Base-by-base conservation (phyloP, 2,329 filamentous ascomycete genomes). In the Fusarium graminum region DNA sequence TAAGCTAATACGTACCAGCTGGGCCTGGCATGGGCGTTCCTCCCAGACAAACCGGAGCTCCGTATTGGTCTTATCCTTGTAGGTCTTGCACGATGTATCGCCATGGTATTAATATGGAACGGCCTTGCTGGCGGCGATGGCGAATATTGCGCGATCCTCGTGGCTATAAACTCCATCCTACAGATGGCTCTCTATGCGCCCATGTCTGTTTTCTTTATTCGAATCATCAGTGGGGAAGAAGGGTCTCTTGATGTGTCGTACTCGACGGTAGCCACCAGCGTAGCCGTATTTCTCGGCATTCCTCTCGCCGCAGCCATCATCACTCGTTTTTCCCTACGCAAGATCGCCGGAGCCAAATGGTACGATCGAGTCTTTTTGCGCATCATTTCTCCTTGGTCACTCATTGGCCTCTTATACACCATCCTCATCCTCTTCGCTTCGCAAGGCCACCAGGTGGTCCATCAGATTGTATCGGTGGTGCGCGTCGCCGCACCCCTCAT, bases 341-440 rank as follows among this genome's bases (percentile, higher is more conserved):
- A 73, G 1, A 40, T 88, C 1, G 75, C 85, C 6, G 86, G 88
- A 4, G 76, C 83, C 2, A 77, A 79, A 1, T 90, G 86, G 82
- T 97, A 93, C 74, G 83, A 92, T 36, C 74, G 80, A 4, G 81
- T 85, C 4, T 95, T 97, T 75, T 75, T 97, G n/a, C 86, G 84
- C 32, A 88, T 85, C 74, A 81, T 88, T 4, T 85, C 88, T 1
- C 93, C 93, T 0, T 90, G 87, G 83, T 94, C 92, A 0, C 83
- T 97, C 3, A 86, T 97, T 66, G 93, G 93, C 1, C 83, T 97
- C 7, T 80, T 97, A 1, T 97, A 94, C 80, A 97, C 93, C 2
- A 95, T 97, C 69, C 77, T 95, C 8, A 88, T 97, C 1, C 83
- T 97, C 3, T 97, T 97, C 74, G 93, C 91, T 0, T 92, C 90